A percentile compares a stretch with the other conserved stretches of the same genome.
These are phyloP conservation scores for Neonectria coccinea DNA, from an alignment of 2,329 filamentous ascomycete genomes.

Conservation along the genomic window DNA sequence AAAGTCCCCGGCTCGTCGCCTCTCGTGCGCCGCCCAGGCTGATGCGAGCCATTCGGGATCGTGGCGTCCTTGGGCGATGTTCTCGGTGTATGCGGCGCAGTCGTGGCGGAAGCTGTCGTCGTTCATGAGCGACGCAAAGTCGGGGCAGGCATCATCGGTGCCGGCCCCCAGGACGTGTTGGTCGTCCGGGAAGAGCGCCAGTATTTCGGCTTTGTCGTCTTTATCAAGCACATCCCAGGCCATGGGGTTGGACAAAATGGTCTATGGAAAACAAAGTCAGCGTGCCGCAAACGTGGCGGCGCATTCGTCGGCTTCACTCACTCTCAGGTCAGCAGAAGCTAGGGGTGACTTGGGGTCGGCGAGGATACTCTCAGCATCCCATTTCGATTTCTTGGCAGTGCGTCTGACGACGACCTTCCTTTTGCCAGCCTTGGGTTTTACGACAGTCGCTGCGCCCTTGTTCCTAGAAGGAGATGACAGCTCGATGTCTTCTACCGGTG, in stretches of 20 bases:
- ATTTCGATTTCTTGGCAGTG: slow-evolving; percentile 49
- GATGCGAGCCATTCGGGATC: slow-evolving; percentile 65
- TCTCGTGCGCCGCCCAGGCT: slow-evolving; percentile 64
- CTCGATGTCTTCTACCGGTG: slow-evolving; percentile 24
- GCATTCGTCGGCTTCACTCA: slow-evolving; percentile 33
- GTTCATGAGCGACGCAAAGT: slow-evolving; percentile 58
- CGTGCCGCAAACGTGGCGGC: not conserved
- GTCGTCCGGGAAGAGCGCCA: slow-evolving; percentile 53
- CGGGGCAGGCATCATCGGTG: slow-evolving; percentile 53
- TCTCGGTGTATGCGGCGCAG: slow-evolving; percentile 58
- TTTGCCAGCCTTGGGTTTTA: slow-evolving; percentile 38
- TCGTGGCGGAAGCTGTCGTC: slow-evolving; percentile 62
- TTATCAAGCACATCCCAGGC: slow-evolving; percentile 53
- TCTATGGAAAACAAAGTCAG: slow-evolving; percentile 39
- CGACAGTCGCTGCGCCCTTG: slow-evolving; percentile 13
- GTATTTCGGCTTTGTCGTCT: slow-evolving; percentile 51
- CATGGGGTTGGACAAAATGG: slow-evolving; percentile 52
- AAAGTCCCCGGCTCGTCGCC: slow-evolving; percentile 62
- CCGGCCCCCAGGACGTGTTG: slow-evolving; percentile 53
- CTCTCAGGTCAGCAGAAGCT: slow-evolving; percentile 53
- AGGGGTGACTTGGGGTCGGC: slow-evolving; percentile 54
- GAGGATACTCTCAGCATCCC: slow-evolving; percentile 52
- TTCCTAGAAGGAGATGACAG: slow-evolving; percentile 24
- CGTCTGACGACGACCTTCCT: slow-evolving; percentile 41
- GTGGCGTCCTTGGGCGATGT: slow-evolving; percentile 61